Evolutionary conservation across 2,329 filamentous ascomycete genomes (phyloP).

Genomic region (Alternaria alternata): DNA sequence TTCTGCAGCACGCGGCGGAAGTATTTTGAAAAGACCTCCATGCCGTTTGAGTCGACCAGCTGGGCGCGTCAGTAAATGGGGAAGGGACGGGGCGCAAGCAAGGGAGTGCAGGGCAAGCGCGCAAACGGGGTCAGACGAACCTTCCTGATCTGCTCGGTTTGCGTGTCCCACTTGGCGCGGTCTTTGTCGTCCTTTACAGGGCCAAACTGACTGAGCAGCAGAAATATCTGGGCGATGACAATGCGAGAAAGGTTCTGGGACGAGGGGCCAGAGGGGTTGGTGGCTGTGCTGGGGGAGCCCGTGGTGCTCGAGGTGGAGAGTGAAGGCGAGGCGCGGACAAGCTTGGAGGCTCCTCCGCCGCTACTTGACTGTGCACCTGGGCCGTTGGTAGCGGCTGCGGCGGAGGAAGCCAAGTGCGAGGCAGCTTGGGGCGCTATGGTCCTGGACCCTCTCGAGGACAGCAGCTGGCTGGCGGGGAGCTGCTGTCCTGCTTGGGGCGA

Average conservation of each 20-base stretch:
- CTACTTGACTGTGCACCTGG: conserved; percentile 61
- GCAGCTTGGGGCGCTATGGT: conserved; percentile 62
- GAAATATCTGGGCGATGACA: conserved; percentile 92
- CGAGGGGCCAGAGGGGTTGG: conserved; percentile 53
- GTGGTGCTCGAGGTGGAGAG: conserved; percentile 57
- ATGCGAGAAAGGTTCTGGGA: conserved; percentile 77
- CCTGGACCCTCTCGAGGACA: conserved; percentile 66
- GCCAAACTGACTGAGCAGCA: conserved; percentile 74
- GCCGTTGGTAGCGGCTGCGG: conserved; percentile 59
- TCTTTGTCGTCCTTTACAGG: conserved; percentile 95
- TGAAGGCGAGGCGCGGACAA: conserved; percentile 67
- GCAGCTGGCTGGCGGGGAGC: conserved; percentile 59
- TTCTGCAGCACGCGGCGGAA: conserved; percentile 90
- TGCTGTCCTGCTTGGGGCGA: conserved; percentile 66
- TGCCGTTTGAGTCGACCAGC: conserved; percentile 97
- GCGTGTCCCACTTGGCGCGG: conserved; percentile 88
- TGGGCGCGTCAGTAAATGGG: conserved; percentile 52
- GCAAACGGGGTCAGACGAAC: conserved; percentile 59
- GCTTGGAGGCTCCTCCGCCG: conserved; percentile 64
- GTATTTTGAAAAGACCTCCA: conserved; percentile 98
- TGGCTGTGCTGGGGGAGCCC: conserved; percentile 61
- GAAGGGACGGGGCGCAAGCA: too few relatives aligned
- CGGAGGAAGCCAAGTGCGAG: conserved; percentile 64
- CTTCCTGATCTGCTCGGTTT: conserved; percentile 91
- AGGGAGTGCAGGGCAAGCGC: background rate